phyloP scores from a whole-genome alignment of 164 flowering plant genomes.

The Magnolia officinalis region DNA sequence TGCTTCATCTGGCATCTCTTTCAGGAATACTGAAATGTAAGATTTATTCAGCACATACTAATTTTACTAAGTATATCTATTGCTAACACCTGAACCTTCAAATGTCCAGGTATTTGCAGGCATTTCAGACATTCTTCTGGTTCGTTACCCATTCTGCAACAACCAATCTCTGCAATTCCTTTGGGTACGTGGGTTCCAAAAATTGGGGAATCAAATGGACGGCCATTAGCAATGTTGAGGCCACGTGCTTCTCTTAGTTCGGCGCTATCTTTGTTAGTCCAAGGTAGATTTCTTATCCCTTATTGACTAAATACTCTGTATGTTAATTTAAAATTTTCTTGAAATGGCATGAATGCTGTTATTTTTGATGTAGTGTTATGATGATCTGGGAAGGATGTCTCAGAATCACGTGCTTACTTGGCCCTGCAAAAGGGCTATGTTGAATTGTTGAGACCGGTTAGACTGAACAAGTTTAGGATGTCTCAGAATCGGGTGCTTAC shows the following conservation, averaged over 20 bases:
- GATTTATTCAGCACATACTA: not conserved
- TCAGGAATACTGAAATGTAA: constrained; percentile 88
- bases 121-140: constrained; percentile 55
- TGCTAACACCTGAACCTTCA: constrained; percentile 16
- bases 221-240: constrained; percentile 73
- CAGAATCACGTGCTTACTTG: not conserved
- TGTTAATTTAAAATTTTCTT: not conserved
- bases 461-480: not conserved
- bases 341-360: not conserved
- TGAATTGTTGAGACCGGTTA: not conserved
- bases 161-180: constrained; percentile 51
- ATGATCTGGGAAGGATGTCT: not conserved
- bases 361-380: not conserved
- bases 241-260: constrained; percentile 72
- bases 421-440: not conserved
- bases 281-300: constrained; percentile 42
- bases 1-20: constrained; percentile 85
- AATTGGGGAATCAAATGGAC: constrained; percentile 60
- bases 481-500: not conserved
- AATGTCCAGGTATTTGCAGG: constrained; percentile 71
- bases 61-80: not conserved
- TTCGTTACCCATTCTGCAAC: constrained; percentile 49
- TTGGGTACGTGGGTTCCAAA: constrained; percentile 94
- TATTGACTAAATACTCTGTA: not conserved
- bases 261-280: constrained; percentile 68